Evolutionary conservation across 2,329 filamentous ascomycete genomes (phyloP), one percentile per base, ranked within the genome.

Genomic region (Trichoderma gracile): DNA sequence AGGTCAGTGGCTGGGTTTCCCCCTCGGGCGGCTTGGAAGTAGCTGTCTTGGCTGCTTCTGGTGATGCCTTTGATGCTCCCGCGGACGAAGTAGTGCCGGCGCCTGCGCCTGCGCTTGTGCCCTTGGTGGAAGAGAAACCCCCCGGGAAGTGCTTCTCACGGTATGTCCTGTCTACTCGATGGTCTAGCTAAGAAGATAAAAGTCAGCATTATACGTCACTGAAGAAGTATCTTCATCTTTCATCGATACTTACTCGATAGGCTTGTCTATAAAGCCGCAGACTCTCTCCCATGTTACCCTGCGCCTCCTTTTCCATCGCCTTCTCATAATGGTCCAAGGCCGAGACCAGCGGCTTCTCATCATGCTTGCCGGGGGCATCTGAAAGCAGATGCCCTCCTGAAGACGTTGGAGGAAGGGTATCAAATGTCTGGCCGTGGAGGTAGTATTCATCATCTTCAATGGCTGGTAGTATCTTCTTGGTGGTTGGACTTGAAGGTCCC

Each of bases 281-380:
- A 73, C 94, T 98, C 68, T 98, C 94, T 5, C 93, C 93, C 57
- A 98, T 81, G 67, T 87, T 95, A 0, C 95, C 95, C 71, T 90
- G 86, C 0, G 84, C 85, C 78, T 99, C 95, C 76, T 89, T 93
- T 77, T 96, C 90, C 63, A 97, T 93, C 3, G 94, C 95, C 73
- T 86, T 87, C 75, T 98, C 95, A 72, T 95, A 98, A 75, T 97
- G 91, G 71, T 98, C 95, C 17, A 99, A 78, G 0, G 95, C 95
- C 12, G 93, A 91, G 23, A 81, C 80, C 62, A 63, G 17, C 62
- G 60, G 25, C 45, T 52, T 60, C 10, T 30, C 59, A 25, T 27
- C 43, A 21, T 19, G 38, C 21, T 46, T 66, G 59, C 30, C 45
- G 2, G 46, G 57, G 7, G 66, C n/a, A 7, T 62, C 67, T n/a